Evolutionary conservation across 306 rosid genomes (phyloP).

Genomic region (Crataegus laevigata): DNA sequence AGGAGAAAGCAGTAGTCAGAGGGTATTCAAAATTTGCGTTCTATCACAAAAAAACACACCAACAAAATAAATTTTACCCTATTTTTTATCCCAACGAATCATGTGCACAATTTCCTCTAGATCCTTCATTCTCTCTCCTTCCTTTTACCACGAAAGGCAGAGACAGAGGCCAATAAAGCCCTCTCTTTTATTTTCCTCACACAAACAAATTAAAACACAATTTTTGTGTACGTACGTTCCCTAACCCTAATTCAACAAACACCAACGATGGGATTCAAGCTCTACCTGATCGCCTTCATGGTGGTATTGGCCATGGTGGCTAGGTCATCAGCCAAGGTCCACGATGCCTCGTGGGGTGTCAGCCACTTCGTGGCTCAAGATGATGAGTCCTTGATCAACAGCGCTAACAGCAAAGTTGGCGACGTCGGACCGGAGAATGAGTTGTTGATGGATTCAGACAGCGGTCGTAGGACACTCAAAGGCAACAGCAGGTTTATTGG

Average conservation of each 20-base stretch:
- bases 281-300: slow-evolving; percentile 21
- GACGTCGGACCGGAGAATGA: slow-evolving; percentile 36
- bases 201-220: background rate
- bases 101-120: background rate
- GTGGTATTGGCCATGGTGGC: slow-evolving; percentile 25
- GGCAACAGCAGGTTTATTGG: slow-evolving; percentile 10
- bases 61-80: background rate
- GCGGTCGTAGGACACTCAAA: slow-evolving; percentile 4
- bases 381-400: background rate
- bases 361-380: background rate
- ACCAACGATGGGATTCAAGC: slow-evolving; percentile 29
- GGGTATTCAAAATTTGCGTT: background rate
- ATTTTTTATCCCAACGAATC: background rate
- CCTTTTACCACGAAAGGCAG: background rate
- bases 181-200: background rate
- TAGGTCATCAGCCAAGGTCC: slow-evolving; percentile 14
- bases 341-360: slow-evolving; percentile 9
- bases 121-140: background rate
- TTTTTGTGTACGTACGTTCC: background rate
- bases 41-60: background rate
- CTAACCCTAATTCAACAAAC: background rate
- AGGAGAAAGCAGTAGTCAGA: slow-evolving; percentile 12
- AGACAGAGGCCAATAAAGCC: background rate
- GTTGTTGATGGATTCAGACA: slow-evolving; percentile 29
- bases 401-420: background rate